phyloP scores from a whole-genome alignment of 306 rosid species.

The Crotalaria pallida region DNA sequence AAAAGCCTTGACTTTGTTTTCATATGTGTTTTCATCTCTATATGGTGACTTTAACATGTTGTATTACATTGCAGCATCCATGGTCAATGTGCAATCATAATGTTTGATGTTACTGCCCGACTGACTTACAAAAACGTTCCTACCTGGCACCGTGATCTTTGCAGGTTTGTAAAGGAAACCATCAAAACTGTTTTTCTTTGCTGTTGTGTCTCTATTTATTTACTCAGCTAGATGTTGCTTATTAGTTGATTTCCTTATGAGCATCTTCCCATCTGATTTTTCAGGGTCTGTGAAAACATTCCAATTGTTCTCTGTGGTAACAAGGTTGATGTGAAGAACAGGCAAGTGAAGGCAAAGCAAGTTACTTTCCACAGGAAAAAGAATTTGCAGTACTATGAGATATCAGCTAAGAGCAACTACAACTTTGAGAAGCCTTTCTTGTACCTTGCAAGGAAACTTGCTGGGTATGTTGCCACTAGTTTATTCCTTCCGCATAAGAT shows the following conservation, averaged over 20 bases:
- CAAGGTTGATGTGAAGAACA: conserved; percentile 75
- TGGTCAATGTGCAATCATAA: conserved; percentile 59
- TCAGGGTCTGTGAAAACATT: conserved; percentile 63
- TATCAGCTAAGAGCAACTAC: conserved; percentile 70
- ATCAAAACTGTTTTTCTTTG: not conserved
- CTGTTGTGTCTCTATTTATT: not conserved
- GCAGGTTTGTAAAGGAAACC: conserved; percentile 32
- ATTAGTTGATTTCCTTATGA: not conserved
- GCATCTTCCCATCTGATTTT: not conserved
- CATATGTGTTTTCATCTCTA: not conserved
- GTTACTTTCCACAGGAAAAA: conserved; percentile 72
- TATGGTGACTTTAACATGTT: not conserved
- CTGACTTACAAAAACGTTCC: conserved; percentile 57
- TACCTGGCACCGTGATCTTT: conserved; percentile 67
- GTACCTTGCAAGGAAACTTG: conserved; percentile 73
- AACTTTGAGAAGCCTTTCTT: conserved; percentile 64
- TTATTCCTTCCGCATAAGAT: not conserved
- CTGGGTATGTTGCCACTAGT: conserved; percentile 36
- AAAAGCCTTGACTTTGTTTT: too few species aligned
- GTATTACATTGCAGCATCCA: conserved; percentile 39
- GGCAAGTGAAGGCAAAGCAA: conserved; percentile 74
- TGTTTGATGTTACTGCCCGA: conserved; percentile 61
- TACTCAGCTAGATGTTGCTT: not conserved
- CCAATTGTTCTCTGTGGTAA: conserved; percentile 68
- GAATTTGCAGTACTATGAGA: conserved; percentile 65